Evolutionary conservation across 1,284 basidiomycete genomes (phyloP).

Genomic region (Coriolopsis trogii): DNA sequence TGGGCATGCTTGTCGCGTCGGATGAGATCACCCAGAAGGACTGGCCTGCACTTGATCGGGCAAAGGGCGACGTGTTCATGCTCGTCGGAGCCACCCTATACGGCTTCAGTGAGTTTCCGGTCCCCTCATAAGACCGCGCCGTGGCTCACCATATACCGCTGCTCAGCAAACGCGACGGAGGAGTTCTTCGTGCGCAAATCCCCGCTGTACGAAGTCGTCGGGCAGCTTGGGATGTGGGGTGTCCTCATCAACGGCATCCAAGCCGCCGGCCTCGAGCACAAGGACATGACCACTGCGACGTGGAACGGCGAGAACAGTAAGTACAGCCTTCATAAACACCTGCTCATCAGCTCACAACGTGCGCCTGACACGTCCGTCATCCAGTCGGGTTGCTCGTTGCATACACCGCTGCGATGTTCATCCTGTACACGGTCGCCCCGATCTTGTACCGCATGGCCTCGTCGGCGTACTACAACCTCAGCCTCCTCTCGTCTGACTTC

Average conservation of each 20-base stretch:
- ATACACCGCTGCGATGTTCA: conserved; percentile 80
- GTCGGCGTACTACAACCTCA: conserved; percentile 83
- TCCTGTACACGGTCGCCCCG: conserved; percentile 85
- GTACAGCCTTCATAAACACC: conserved; percentile 25
- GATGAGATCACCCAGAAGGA: conserved; percentile 74
- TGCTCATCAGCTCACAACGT: not conserved
- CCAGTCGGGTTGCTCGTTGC: conserved; percentile 74
- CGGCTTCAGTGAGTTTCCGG: conserved; percentile 67
- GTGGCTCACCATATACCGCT: not conserved
- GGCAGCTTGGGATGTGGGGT: conserved; percentile 85
- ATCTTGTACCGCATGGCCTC: conserved; percentile 82
- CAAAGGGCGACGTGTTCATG: conserved; percentile 87
- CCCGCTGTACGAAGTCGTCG: conserved; percentile 85
- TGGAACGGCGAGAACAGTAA: conserved; percentile 75
- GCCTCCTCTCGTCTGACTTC: conserved; percentile 82
- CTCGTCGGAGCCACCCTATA: conserved; percentile 83
- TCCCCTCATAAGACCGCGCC: not conserved
- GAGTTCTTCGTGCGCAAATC: conserved; percentile 81
- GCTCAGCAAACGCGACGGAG: conserved; percentile 79
- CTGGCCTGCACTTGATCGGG: conserved; percentile 63
- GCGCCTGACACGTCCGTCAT: conserved; percentile 2
- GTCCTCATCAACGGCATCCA: conserved; percentile 79
- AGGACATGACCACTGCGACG: conserved; percentile 58
- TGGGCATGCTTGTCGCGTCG: conserved; percentile 76
- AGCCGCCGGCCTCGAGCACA: conserved; percentile 75